Conservation (phyloP, 1,139 yeast genomes). For the Yamadazyma diddensiae region DNA sequence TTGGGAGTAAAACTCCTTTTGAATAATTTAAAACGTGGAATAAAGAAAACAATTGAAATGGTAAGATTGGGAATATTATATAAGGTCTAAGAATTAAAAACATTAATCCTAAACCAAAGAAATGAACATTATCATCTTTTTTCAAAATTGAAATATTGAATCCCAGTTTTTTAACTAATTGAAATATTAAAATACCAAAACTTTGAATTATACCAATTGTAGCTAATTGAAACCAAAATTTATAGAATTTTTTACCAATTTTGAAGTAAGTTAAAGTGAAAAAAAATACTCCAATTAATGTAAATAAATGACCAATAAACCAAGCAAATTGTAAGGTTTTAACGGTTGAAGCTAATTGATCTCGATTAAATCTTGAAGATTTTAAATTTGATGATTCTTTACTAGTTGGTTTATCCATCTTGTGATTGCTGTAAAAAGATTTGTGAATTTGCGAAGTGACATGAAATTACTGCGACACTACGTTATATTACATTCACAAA, state of each 20-base stretch:
- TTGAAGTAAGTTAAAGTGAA: constrained; percentile 48
- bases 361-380: constrained; percentile 11
- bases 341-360: constrained; percentile 16
- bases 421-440: constrained; percentile 3
- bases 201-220: constrained; percentile 67
- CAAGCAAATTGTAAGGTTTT: constrained; percentile 56
- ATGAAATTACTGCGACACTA: not conserved
- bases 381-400: too few species aligned
- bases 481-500: not conserved
- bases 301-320: constrained; percentile 70
- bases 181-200: constrained; percentile 74
- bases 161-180: constrained; percentile 39
- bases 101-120: constrained; percentile 41
- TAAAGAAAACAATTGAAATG: constrained; percentile 56
- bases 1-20: constrained; percentile 66
- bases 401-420: constrained; percentile 4
- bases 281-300: constrained; percentile 53
- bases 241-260: constrained; percentile 25
- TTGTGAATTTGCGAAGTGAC: too few species aligned
- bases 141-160: constrained; percentile 26
- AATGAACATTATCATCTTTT: constrained; percentile 51
- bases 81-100: constrained; percentile 35
- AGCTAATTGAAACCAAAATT: constrained; percentile 55
- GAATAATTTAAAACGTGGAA: constrained; percentile 60
- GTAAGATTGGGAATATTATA: constrained; percentile 44